Percentiles rank a stretch among this genome's conserved stretches.
Conservation (phyloP, 192 early-diverging fungal species). For the Linnemannia elongata region DNA sequence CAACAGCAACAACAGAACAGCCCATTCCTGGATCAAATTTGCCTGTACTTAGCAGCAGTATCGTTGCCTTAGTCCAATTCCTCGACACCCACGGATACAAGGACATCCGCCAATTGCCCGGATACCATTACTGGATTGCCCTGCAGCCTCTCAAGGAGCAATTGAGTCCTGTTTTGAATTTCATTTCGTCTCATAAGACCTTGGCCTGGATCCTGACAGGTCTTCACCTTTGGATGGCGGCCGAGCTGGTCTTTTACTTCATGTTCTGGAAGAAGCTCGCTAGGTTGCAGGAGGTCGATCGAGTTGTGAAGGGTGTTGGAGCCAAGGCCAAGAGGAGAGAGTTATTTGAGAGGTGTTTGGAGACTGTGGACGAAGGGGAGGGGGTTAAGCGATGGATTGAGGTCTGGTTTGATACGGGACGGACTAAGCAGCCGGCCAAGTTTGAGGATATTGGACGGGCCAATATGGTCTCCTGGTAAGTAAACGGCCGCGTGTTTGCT, state of each 20-base stretch:
- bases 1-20: neutral
- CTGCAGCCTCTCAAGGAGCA: constrained; percentile 15
- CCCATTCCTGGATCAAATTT: neutral
- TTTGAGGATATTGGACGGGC: constrained; percentile 39
- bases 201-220: constrained; percentile 19
- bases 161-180: constrained; percentile 16
- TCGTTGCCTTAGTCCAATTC: constrained; percentile 7
- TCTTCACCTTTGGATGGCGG: constrained; percentile 42
- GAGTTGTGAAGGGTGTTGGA: constrained; percentile 19
- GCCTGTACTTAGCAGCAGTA: neutral
- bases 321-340: constrained; percentile 26
- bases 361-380: constrained; percentile 26
- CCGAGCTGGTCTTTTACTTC: constrained; percentile 39
- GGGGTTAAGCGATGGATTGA: constrained; percentile 34
- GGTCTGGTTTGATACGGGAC: constrained; percentile 41
- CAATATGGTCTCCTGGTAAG: constrained; percentile 45
- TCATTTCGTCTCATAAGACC: constrained; percentile 34
- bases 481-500: neutral
- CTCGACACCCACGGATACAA: constrained; percentile 26
- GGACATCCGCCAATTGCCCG: constrained; percentile 18
- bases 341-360: constrained; percentile 37
- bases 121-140: constrained; percentile 17
- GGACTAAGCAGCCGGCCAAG: constrained; percentile 18
- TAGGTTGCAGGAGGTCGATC: constrained; percentile 23
- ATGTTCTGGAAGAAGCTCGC: constrained; percentile 35